phyloP scores from a whole-genome alignment of 768 basidiomycete species.

The Leucocoprinus sp. region DNA sequence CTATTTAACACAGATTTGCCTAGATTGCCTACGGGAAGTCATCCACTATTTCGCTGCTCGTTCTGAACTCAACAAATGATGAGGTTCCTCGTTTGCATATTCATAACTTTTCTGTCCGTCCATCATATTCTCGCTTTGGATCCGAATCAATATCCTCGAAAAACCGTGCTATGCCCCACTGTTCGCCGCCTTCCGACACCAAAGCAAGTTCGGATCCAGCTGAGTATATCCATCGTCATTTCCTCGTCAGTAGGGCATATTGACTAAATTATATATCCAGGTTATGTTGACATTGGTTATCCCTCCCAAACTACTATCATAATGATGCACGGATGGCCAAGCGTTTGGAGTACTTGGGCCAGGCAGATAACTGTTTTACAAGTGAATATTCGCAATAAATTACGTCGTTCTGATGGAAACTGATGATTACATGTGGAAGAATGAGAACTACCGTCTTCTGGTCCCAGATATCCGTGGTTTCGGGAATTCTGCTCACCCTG shows the following conservation, averaged over 20 bases:
- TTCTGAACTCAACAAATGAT: not conserved
- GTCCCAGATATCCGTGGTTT: conserved; percentile 65
- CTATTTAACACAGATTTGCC: no score
- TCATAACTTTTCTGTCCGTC: not conserved
- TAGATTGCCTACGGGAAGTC: no score
- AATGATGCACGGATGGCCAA: conserved; percentile 77
- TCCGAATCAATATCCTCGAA: conserved; percentile 27
- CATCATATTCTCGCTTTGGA: conserved; percentile 20
- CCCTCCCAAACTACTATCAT: conserved; percentile 42
- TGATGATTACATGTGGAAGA: not conserved
- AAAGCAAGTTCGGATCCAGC: conserved; percentile 27
- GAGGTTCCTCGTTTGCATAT: not conserved
- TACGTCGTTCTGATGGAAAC: not conserved
- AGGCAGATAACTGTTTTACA: conserved; percentile 62
- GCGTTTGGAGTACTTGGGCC: conserved; percentile 69
- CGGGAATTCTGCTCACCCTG: conserved; percentile 58
- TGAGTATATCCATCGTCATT: conserved; percentile 29
- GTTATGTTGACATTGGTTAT: conserved; percentile 59
- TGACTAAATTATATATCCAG: conserved; percentile 22
- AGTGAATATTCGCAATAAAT: conserved; percentile 23
- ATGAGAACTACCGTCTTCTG: conserved; percentile 57
- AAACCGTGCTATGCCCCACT: conserved; percentile 32
- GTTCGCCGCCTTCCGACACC: conserved; percentile 24
- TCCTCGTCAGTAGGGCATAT: not conserved
- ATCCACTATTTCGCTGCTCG: no score